These are phyloP conservation scores for Cercophora scortea DNA, from an alignment of 495 filamentous ascomycete species.

Conservation along the genomic window DNA sequence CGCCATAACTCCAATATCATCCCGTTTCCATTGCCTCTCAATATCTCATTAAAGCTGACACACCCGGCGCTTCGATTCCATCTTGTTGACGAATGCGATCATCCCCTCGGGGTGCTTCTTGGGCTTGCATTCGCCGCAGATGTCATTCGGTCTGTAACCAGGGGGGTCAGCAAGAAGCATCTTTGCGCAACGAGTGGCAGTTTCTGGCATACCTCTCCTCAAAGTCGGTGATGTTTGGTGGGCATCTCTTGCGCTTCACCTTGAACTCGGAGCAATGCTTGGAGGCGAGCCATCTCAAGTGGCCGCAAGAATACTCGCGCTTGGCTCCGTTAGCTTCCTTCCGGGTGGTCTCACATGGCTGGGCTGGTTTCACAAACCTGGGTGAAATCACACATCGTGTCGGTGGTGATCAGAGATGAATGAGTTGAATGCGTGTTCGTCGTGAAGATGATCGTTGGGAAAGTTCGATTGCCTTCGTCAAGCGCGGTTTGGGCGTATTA, in stretches of 20 bases:
- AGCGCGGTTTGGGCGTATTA: no score
- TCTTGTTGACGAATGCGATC: neutral
- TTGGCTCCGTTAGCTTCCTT: neutral
- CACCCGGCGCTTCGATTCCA: neutral
- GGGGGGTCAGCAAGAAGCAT: neutral
- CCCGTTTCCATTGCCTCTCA: no score
- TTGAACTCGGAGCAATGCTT: slow-evolving; percentile 7
- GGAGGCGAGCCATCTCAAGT: slow-evolving; percentile 8
- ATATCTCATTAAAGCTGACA: no score
- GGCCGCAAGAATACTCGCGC: slow-evolving; percentile 10
- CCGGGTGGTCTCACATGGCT: neutral
- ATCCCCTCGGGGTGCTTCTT: neutral
- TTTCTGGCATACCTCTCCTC: slow-evolving; percentile 6
- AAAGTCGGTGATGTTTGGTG: slow-evolving; percentile 5
- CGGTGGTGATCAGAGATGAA: no score
- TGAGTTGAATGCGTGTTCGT: no score
- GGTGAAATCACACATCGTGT: neutral
- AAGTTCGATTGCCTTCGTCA: no score
- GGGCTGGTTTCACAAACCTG: neutral
- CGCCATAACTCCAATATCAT: no score
- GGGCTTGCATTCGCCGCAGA: neutral
- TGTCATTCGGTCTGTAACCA: no score
- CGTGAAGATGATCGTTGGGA: no score
- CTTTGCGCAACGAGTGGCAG: neutral
- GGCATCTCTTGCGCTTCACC: neutral